Base-by-base conservation (phyloP, 371 early-diverging fungal species). In the Mucor circinelloides region DNA sequence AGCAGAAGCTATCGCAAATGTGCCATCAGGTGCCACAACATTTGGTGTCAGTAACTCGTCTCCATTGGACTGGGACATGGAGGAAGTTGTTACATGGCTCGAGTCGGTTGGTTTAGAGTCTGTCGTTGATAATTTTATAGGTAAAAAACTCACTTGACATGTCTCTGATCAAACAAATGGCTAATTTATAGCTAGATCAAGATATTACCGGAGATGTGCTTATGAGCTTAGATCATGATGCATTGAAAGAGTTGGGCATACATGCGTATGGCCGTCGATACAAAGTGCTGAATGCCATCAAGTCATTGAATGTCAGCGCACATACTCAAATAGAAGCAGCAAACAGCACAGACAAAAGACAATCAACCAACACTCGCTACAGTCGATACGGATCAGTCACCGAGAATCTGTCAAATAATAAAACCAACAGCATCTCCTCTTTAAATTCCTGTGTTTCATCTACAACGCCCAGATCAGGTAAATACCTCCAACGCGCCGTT, bases 231-330 rank as follows among this genome's bases (percentile, higher is more conserved):
- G 76, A 83, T 60, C 67, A 85, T 56, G 74, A 81, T 62, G 82
- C 81, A 5, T 67, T 88, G 23, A 86, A 88, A 66, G 88, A 88
- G 55, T 62, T 87, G 19, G 81, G 86, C 10, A 80, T 88, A 48
- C 66, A 54, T 17, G 79, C 86, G 1, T 85, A 85, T 44, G 88
- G 88, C 12, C 82, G 85, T 65, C 80, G 88, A 0, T 80, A 82
- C 58, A 81, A 85, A 34, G 73, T 88, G 28, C 83, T 83, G 72
- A 85, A 79, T 25, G 81, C 86, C 46, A 87, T 88, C 48, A 74
- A 72, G 1, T 52, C 65, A 2, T 50, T 87, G 30, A 84, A 81
- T 59, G 67, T 69, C 36, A 15, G 8, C 13, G 25, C 23, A 12
- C 8, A 8, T 15, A 30, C 2, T 15, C 6, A 21, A 7, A 6